Evolutionary conservation across 148 eudicot species (phyloP), one percentile per base, ranked within the genome.

Genomic region (Rhododendron henanense): DNA sequence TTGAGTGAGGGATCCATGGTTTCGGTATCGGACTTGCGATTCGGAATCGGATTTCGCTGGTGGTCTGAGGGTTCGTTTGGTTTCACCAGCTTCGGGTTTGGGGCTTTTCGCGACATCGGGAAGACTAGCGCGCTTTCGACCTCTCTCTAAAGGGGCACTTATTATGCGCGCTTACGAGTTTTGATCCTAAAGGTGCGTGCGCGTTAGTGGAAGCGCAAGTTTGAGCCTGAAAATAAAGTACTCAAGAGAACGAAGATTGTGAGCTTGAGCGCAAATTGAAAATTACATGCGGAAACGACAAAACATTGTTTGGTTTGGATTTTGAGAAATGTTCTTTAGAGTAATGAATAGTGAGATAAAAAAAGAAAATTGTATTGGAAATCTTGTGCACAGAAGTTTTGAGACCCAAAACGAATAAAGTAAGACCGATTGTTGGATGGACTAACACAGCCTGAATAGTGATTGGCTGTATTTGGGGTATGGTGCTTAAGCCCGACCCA

Each of bases 1-100:
- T 78, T 87, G 82, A 77, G 88, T 13, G 82, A 81, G 4, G 90
- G 45, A n/a, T 92, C 92, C 91, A 88, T 92, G 15, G n/a, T 14
- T 75, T 75, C 47, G 11, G 47, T 18, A 6, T 39, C 47, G 76
- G 76, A 14, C 19, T 71, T 71, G 39, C 76, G 76, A 71, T 4
- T 31, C 19, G 76, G 76, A 33, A 2, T 67, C 14, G 73, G 31
- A 25, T n/a, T 59, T 1, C 65, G 73, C 13, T 65, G 73, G 73
- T 71, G 76, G 0, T 71, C 76, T 13, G 35, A 71, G 8, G 76
- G 76, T 71, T 71, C 76, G 39, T 71, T 71, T 11, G 39, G 13
- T 71, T 71, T 71, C 28, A 14, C 76, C 76, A 71, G 76, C 76
- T 71, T 71, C 76, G 13, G 76, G 76, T 71, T 71, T 14, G 76